phyloP scores from a whole-genome alignment of 257 asterid species.

The Solanum virginianum region DNA sequence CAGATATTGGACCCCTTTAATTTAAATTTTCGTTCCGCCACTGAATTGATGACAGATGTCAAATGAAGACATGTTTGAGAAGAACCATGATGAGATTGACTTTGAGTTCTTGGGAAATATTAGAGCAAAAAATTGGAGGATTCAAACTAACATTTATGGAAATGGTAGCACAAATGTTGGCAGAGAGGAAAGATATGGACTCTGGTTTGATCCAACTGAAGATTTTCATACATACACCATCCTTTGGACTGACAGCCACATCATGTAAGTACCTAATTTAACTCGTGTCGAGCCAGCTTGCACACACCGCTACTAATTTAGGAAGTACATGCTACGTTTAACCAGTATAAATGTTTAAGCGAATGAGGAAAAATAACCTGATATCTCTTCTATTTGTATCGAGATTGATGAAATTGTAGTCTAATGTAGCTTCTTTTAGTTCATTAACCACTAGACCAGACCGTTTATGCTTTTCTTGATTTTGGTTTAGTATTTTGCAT shows the following conservation, averaged over 20 bases:
- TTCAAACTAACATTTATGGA: slow-evolving; percentile 80
- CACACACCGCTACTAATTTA: not conserved
- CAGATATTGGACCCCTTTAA: too few species aligned
- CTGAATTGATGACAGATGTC: slow-evolving; percentile 46
- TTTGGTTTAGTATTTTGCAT: not conserved
- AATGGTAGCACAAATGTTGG: slow-evolving; percentile 76
- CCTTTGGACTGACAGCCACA: slow-evolving; percentile 50
- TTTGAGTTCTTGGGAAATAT: slow-evolving; percentile 83
- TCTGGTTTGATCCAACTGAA: slow-evolving; percentile 84
- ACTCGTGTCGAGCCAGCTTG: not conserved
- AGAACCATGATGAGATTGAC: slow-evolving; percentile 82
- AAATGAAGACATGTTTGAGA: slow-evolving; percentile 54
- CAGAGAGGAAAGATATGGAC: slow-evolving; percentile 80
- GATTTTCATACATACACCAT: slow-evolving; percentile 66
- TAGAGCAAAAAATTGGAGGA: slow-evolving; percentile 78
- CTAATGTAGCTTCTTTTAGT: not conserved
- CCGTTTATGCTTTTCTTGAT: not conserved
- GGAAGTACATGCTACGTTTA: not conserved
- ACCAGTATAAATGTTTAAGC: not conserved
- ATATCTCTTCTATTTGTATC: not conserved
- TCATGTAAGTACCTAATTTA: slow-evolving; percentile 35
- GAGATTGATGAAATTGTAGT: not conserved
- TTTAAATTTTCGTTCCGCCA: too few species aligned
- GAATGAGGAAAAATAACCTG: not conserved
- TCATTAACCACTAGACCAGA: not conserved